Evolutionary conservation across 345 rosid species (phyloP), one percentile per base, ranked within the genome.

Genomic region (Garcia nutans): DNA sequence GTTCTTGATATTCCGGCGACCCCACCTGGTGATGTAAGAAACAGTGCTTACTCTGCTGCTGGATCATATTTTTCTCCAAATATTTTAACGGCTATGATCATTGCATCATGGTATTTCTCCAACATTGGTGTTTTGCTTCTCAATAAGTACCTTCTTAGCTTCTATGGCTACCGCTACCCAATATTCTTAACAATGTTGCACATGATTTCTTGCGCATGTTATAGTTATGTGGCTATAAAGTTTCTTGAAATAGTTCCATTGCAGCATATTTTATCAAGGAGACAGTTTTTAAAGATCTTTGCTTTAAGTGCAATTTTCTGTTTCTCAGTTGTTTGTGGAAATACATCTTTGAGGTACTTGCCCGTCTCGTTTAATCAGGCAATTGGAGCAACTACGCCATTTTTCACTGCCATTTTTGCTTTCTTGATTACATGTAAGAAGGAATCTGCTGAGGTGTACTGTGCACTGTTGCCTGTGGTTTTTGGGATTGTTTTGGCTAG

Each of bases 341-440:
- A 96, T 81, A 96, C 98, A 20, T 90, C 93, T 0, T 88, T 96
- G 7, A 85, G 99, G 67, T 96, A 96, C 87, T 86, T 96, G 45
- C 99, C 99, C 10, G 97, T 96, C 4, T 96, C 99, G n/a, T 96
- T 96, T 68, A 96, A 96, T 56, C 99, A 96, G 65, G 97, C 97
- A 2, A 92, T 93, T 57, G 99, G 98, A n/a, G 99, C 99, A 0
- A 96, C 99, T 7, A 96, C 99, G 65, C 99, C 99, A 0, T 96
- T 96, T 74, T 96, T 96, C 84, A 96, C 98, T 31, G 99, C 99
- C 16, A 90, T 96, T 23, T 96, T 96, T 72, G 93, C 99, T 8
- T 92, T 96, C 79, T 56, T 93, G 62, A 93, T 96, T 28, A 93
- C 97, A 2, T 96, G 97, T 79, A 93, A 92, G 85, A 89, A 91